These are phyloP conservation scores for Cyberlindnera xishuangbannaensis DNA, from an alignment of 805 yeast species.

Conservation along the genomic window DNA sequence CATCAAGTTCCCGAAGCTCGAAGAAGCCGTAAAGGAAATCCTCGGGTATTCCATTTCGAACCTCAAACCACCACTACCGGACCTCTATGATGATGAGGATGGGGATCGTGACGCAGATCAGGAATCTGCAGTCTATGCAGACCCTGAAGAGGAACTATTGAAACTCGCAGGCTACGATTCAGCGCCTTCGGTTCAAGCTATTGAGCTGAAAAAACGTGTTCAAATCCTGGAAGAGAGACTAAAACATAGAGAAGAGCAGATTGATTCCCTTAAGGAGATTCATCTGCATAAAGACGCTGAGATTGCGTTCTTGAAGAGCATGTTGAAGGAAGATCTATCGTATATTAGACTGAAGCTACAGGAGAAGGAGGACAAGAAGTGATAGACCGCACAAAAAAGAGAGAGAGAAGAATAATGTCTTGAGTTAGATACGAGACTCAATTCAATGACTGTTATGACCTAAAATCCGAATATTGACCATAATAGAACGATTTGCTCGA, in stretches of 20 bases:
- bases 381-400: too few relatives aligned
- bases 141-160: conserved; percentile 17
- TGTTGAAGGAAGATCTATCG: conserved; percentile 23
- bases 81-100: conserved; percentile 5
- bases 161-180: conserved; percentile 16
- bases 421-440: too few relatives aligned
- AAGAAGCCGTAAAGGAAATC: conserved; percentile 13
- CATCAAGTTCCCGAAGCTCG: conserved; percentile 16
- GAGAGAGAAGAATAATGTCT: too few relatives aligned
- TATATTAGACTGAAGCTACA: conserved; percentile 19
- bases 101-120: conserved; percentile 1
- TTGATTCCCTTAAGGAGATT: conserved; percentile 6
- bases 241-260: conserved; percentile 1
- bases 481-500: too few relatives aligned
- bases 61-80: conserved; percentile 7
- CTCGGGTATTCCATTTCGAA: conserved; percentile 7
- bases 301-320: conserved; percentile 17
- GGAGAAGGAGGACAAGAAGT: too few relatives aligned
- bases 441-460: too few relatives aligned
- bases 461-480: too few relatives aligned
- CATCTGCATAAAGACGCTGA: conserved; percentile 17
- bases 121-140: conserved; percentile 2
- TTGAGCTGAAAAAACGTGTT: conserved; percentile 2
- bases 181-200: not conserved
- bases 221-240: conserved; percentile 10